phyloP scores from a whole-genome alignment of 225 moss, liverwort and hornwort species.

The Anthoceros angustus region DNA sequence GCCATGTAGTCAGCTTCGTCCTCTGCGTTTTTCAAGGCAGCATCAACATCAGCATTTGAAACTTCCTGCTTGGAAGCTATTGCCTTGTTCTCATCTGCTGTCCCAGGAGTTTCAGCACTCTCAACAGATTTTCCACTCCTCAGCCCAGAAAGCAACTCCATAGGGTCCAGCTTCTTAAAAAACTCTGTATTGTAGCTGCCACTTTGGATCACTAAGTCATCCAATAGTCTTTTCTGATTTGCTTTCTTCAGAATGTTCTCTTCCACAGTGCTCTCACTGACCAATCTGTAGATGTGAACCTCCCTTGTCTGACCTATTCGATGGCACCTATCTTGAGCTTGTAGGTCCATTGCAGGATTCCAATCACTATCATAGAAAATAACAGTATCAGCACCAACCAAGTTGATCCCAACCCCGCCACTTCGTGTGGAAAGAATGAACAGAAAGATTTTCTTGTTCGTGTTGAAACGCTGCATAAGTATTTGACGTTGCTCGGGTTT shows the following conservation, averaged over 20 bases:
- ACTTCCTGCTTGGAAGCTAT: constrained; percentile 39
- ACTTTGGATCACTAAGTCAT: constrained; percentile 97
- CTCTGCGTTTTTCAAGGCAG: constrained; percentile 80
- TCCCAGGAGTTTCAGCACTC: constrained; percentile 7
- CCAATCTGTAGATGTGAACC: constrained; percentile 90
- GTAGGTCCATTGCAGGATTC: constrained; percentile 98
- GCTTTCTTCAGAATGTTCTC: constrained; percentile 98
- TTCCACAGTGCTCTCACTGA: constrained; percentile 97
- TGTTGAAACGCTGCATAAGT: constrained; percentile 95
- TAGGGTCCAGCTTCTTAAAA: constrained; percentile 90
- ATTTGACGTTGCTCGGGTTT: constrained; percentile 95
- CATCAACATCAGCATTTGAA: constrained; percentile 92
- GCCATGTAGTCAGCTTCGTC: constrained; percentile 99
- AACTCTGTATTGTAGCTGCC: constrained; percentile 96
- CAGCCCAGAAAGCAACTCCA: constrained; percentile 87
- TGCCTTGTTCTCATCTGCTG: constrained; percentile 14
- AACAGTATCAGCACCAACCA: constrained; percentile 93
- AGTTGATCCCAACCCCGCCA: constrained; percentile 90
- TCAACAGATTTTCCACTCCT: constrained; percentile 43
- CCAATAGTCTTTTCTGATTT: constrained; percentile 82
- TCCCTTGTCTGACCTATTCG: constrained; percentile 95
- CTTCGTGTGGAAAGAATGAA: constrained; percentile 90
- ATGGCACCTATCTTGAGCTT: constrained; percentile 95
- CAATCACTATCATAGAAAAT: constrained; percentile 99
- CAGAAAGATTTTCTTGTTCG: constrained; percentile 84